Evolutionary conservation across 495 filamentous ascomycete species (phyloP).

Genomic region (Daldinia concentrica): DNA sequence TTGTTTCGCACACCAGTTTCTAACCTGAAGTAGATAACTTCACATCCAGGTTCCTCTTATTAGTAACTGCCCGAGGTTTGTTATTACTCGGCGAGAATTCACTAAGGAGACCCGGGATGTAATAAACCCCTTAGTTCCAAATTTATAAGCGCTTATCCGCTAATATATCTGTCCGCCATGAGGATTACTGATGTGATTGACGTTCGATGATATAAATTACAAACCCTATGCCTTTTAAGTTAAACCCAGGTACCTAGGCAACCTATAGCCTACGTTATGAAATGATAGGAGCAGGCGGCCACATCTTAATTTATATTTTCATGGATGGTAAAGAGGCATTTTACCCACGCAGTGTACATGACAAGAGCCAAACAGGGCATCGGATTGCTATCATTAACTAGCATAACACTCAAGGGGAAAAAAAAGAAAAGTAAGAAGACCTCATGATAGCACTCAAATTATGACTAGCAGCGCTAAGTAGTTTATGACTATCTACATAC

Average conservation of each 20-base stretch:
- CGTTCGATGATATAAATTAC: background rate
- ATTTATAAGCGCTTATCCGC: background rate
- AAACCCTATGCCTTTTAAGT: background rate
- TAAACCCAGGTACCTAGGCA: too few species aligned
- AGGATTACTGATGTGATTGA: background rate
- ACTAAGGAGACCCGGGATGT: background rate
- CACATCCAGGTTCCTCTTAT: background rate
- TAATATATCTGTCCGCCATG: background rate
- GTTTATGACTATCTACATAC: background rate
- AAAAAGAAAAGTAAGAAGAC: too few species aligned
- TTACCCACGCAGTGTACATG: background rate
- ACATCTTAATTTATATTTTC: too few species aligned
- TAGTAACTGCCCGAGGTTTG: background rate
- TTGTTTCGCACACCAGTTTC: constrained; percentile 19
- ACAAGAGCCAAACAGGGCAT: background rate
- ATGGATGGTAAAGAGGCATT: too few species aligned
- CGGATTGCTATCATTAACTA: too few species aligned
- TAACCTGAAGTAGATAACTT: constrained; percentile 6
- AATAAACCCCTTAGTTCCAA: background rate
- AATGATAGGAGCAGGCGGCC: too few species aligned
- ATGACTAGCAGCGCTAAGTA: background rate
- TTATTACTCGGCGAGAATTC: background rate
- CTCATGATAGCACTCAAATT: background rate
- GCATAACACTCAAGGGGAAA: too few species aligned
- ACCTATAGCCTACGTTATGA: too few species aligned